Conservation (phyloP, 495 filamentous ascomycete species). For the Margaritispora aquatica region DNA sequence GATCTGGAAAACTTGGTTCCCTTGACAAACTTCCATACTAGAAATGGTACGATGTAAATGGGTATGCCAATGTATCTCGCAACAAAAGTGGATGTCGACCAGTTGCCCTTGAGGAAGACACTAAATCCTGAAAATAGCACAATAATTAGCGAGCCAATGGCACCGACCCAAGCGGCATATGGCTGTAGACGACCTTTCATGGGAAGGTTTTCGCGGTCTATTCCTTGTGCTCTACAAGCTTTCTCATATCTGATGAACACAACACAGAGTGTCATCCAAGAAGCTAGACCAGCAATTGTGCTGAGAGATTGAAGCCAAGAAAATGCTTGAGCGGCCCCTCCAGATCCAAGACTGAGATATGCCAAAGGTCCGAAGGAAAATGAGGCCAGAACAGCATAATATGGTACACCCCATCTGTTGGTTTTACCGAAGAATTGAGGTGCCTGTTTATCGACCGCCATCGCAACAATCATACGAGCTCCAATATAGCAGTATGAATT, state of each 20-base stretch:
- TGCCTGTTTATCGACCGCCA: slow-evolving; percentile 52
- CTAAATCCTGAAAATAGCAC: slow-evolving; percentile 39
- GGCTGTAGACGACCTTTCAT: slow-evolving; percentile 57
- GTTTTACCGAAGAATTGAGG: slow-evolving; percentile 50
- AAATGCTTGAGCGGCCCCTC: slow-evolving; percentile 47
- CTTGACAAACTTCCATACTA: slow-evolving; percentile 48
- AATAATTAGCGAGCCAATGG: slow-evolving; percentile 47
- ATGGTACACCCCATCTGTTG: slow-evolving; percentile 53
- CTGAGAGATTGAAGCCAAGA: slow-evolving; percentile 52
- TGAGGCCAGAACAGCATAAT: slow-evolving; percentile 45
- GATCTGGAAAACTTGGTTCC: slow-evolving; percentile 24
- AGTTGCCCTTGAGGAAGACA: slow-evolving; percentile 35
- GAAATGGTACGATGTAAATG: slow-evolving; percentile 47
- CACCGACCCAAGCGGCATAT: slow-evolving; percentile 49
- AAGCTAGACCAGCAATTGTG: slow-evolving; percentile 49
- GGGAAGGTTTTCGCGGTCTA: slow-evolving; percentile 46
- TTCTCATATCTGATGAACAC: slow-evolving; percentile 8
- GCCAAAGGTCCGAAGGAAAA: slow-evolving; percentile 44
- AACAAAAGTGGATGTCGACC: slow-evolving; percentile 39
- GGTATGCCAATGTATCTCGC: slow-evolving; percentile 57
- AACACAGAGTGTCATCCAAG: slow-evolving; percentile 34
- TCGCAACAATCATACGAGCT: slow-evolving; percentile 53
- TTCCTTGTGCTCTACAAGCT: slow-evolving; percentile 43
- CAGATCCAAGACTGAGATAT: slow-evolving; percentile 49
- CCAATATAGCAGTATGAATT: slow-evolving; percentile 56